These are phyloP conservation scores for Kodamaea kakaduensis DNA, from an alignment of 805 yeast genomes.

Conservation along the genomic window DNA sequence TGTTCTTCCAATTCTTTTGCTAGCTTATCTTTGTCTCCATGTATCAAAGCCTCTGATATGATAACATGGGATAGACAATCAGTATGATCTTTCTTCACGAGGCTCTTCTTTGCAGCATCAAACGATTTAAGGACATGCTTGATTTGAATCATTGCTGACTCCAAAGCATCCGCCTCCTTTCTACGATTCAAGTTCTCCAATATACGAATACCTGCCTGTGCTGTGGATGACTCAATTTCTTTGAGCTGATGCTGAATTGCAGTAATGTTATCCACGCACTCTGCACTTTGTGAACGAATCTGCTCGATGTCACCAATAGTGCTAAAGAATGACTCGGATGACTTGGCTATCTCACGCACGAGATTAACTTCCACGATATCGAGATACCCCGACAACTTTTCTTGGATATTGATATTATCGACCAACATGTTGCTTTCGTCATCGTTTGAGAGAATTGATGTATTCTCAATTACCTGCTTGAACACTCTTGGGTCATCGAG, in stretches of 20 bases:
- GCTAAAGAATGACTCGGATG: slow-evolving; percentile 79
- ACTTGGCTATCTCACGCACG: slow-evolving; percentile 75
- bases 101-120: slow-evolving; percentile 37
- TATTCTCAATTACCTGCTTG: slow-evolving; percentile 63
- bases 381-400: slow-evolving; percentile 72
- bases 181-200: slow-evolving; percentile 48
- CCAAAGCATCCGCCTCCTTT: slow-evolving; percentile 58
- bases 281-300: slow-evolving; percentile 52
- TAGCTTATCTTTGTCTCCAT: slow-evolving; percentile 35
- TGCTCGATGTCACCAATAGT: slow-evolving; percentile 75
- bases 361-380: slow-evolving; percentile 81
- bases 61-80: slow-evolving; percentile 56
- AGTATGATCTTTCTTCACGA: slow-evolving; percentile 44
- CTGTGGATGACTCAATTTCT: slow-evolving; percentile 45
- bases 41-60: slow-evolving; percentile 52
- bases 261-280: slow-evolving; percentile 46
- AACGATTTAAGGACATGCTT: slow-evolving; percentile 29
- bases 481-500: slow-evolving; percentile 87
- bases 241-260: slow-evolving; percentile 45
- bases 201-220: slow-evolving; percentile 47
- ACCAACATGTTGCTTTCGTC: slow-evolving; percentile 30
- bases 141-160: slow-evolving; percentile 56
- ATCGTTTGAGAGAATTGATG: slow-evolving; percentile 39
- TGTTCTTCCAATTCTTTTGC: slow-evolving; percentile 1
- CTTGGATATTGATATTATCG: slow-evolving; percentile 61